A percentile compares a stretch with the other conserved stretches of the same genome.
Conservation (phyloP, 2,329 filamentous ascomycete genomes). For the Arthrinium puccinioides region DNA sequence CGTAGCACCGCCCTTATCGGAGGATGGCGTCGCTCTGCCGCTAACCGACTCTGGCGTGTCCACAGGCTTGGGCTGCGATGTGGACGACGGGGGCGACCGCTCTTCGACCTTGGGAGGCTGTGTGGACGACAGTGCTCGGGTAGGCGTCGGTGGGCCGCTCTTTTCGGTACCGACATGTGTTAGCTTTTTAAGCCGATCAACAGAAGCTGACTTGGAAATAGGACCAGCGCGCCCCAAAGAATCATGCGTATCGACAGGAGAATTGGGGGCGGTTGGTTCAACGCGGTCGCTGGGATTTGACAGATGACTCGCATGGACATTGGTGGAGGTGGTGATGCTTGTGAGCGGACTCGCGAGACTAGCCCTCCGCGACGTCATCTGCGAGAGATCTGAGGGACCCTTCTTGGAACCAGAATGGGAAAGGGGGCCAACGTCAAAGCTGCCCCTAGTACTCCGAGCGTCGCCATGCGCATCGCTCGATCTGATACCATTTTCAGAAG, state of each 20-base stretch:
- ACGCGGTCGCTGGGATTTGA: conserved; percentile 56
- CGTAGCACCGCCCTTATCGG: conserved; percentile 45
- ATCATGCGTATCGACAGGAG: conserved; percentile 38
- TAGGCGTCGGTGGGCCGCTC: conserved; percentile 88
- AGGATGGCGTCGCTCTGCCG: conserved; percentile 45
- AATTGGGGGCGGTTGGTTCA: conserved; percentile 42
- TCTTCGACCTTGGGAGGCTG: conserved; percentile 40
- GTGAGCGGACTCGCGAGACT: conserved; percentile 53
- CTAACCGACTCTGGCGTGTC: conserved; percentile 35
- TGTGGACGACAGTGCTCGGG: conserved; percentile 69
- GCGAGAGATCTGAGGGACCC: conserved; percentile 35
- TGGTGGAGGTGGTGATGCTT: conserved; percentile 53
- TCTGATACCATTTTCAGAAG: conserved; percentile 35
- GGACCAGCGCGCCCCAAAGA: conserved; percentile 26
- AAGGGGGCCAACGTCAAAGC: conserved; percentile 21
- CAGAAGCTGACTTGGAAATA: conserved; percentile 51
- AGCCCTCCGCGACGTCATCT: conserved; percentile 32
- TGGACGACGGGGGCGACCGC: conserved; percentile 7
- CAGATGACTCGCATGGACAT: conserved; percentile 60
- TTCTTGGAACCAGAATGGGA: conserved; percentile 32
- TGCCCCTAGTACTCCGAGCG: conserved; percentile 13
- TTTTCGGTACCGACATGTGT: conserved; percentile 74
- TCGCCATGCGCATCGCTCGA: conserved; percentile 33
- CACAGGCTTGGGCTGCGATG: conserved; percentile 18
- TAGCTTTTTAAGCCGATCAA: conserved; percentile 76